Base-by-base conservation (phyloP, 768 basidiomycete species). In the Macrolepiota albuminosa region DNA sequence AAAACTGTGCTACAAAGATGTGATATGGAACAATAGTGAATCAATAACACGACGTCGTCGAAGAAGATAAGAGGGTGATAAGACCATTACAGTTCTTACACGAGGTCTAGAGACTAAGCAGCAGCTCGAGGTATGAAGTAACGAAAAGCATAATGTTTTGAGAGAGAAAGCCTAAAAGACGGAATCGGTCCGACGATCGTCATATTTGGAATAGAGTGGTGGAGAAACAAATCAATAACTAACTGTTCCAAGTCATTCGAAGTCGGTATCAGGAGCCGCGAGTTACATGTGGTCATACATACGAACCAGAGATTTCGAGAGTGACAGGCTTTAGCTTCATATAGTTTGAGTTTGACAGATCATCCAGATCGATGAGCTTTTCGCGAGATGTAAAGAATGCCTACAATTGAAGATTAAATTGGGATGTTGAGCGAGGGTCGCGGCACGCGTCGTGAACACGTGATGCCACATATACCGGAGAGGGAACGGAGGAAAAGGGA, bases 11-110 rank as follows among this genome's bases (percentile, higher is more conserved):
- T 6, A 7, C 26, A 48, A 29, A 29, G 4, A 29, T 29, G 29
- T 29, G 29, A 29, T 29, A 29, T 29, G 29, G 29, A 29, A 29
- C 29, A 29, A 3, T 1, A 29, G 29, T 29, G 29, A 29, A 29
- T n/a, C 9, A 36, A 45, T 8, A 2, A 33, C 42, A 45, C 34
- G 14, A 33, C 31, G 34, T 24, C 24, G n/a, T 53, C 24, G 3
- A 29, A 40, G 42, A 58, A 40, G 42, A 58, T 53, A 29, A 46
- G 43, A 3, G 57, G 39, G 34, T 14, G 43, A 59, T 59, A 59
- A 40, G 52, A 59, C 16, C 34, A 40, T 33, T 47, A 18, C 10
- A 50, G n/a, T 31, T 45, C 13, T 46, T 26, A 34, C 49, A 43
- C 24, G 33, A 33, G n/a, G 29, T 43, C 29, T 18, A 31, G 47